These are phyloP conservation scores for Trichoderma breve DNA, from an alignment of 2,329 filamentous ascomycete species.

Conservation along the genomic window DNA sequence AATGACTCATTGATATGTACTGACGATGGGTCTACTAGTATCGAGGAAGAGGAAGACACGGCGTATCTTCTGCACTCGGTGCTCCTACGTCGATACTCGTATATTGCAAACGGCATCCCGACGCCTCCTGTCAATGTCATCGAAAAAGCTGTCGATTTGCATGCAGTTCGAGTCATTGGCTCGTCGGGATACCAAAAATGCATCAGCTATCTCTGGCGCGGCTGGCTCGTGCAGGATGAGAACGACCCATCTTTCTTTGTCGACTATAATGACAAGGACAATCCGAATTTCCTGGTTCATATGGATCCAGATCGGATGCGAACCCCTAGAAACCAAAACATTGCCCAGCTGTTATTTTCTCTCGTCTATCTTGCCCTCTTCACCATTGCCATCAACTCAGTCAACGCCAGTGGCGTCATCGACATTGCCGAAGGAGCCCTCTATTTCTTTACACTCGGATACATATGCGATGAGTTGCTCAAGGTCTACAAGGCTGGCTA, in stretches of 20 bases:
- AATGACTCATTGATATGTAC: neutral
- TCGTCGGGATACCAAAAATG: slow-evolving; percentile 96
- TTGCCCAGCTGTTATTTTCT: slow-evolving; percentile 80
- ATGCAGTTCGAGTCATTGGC: slow-evolving; percentile 83
- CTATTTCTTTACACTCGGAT: slow-evolving; percentile 89
- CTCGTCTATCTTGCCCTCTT: slow-evolving; percentile 81
- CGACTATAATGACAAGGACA: slow-evolving; percentile 79
- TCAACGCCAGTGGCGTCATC: slow-evolving; percentile 80
- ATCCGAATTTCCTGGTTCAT: slow-evolving; percentile 74
- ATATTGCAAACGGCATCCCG: slow-evolving; percentile 67
- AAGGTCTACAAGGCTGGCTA: slow-evolving; percentile 95
- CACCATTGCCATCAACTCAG: slow-evolving; percentile 88
- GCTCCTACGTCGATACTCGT: slow-evolving; percentile 84
- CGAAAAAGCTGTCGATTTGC: slow-evolving; percentile 89
- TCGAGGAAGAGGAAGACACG: slow-evolving; percentile 79
- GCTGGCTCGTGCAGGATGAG: slow-evolving; percentile 96
- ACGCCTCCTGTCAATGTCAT: slow-evolving; percentile 82
- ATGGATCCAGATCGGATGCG: slow-evolving; percentile 94
- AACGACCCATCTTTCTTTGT: slow-evolving; percentile 86
- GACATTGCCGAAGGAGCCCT: slow-evolving; percentile 80
- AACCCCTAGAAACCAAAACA: slow-evolving; percentile 88
- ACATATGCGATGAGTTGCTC: slow-evolving; percentile 79
- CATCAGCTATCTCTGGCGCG: slow-evolving; percentile 86
- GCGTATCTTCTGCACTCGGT: slow-evolving; percentile 76
- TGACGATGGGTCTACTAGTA: slow-evolving; percentile 46